Evolutionary conservation across 441 rosid species (phyloP).

Genomic region (Erodium chrysanthum): DNA sequence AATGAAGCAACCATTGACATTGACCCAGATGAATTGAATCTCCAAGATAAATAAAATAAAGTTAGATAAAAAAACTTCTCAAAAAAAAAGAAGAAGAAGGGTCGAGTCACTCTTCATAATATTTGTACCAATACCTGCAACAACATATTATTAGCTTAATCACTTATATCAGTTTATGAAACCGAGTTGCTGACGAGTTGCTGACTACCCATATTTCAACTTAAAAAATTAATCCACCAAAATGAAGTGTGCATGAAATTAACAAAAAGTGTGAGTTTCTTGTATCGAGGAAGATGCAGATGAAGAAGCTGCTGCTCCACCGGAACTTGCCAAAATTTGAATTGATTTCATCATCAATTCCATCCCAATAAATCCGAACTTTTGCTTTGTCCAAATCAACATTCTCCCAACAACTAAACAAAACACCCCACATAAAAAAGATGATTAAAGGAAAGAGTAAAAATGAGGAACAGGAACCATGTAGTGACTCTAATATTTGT

Average conservation of each 20-base stretch:
- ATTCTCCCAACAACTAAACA: no score
- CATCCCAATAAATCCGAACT: no score
- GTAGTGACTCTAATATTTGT: no score
- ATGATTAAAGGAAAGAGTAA: no score
- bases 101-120: slow-evolving; percentile 88
- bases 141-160: slow-evolving; percentile 20
- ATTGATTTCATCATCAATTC: no score
- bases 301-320: slow-evolving; percentile 69
- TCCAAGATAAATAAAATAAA: no score
- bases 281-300: slow-evolving; percentile 42
- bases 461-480: no score
- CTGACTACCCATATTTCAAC: slow-evolving; percentile 83
- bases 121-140: slow-evolving; percentile 93
- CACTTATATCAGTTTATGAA: slow-evolving; percentile 18
- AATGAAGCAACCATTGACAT: neutral
- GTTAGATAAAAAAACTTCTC: no score
- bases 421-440: no score
- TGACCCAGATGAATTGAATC: neutral
- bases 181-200: slow-evolving; percentile 20
- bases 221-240: slow-evolving; percentile 63
- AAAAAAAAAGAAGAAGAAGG: no score
- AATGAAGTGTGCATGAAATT: slow-evolving; percentile 44
- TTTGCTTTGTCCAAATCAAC: no score
- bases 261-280: slow-evolving; percentile 34
- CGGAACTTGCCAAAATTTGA: slow-evolving; percentile 41